Evolutionary conservation across 129 eudicot species (phyloP), one percentile per base, ranked within the genome.

Genomic region (Tanacetum coccineum): DNA sequence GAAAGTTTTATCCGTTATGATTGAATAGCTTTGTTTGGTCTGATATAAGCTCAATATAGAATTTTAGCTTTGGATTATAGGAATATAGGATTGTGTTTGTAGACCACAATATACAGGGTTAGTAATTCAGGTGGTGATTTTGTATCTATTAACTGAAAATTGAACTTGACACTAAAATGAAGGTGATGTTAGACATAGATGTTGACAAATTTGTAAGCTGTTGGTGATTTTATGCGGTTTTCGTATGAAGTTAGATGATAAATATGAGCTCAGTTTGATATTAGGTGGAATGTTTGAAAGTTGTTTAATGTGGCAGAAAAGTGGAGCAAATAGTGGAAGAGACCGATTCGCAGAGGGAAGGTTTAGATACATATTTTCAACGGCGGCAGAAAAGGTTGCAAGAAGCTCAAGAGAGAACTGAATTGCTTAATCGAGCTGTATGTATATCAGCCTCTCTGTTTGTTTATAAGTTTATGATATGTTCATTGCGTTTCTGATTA

Each of bases 311-410:
- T 76, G 62, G 15, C 85, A 94, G 99, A 64, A 94, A 94, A 82
- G 99, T 94, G 69, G 99, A 94, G 72, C 95, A 80, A 75, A 87
- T 94, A 12, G 85, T 77, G 6, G 99, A 94, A 74, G 99, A 94
- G 83, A 90, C 88, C 20, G 95, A 81, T 66, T 94, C 97, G 0
- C 74, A 87, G 81, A 87, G 88, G 85, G 95, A 84, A 39, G 83
- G 97, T 81, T 73, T 94, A n/a, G 99, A 94, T 76, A 81, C 80
- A 67, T 89, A 82, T 76, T 49, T 82, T 47, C 76, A 77, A 59
- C 73, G 91, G 76, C 83, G 85, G 70, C 97, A 89, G 74, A 81
- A 77, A 68, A 83, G 91, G 69, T 80, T 67, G 72, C 95, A 84
- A 71, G 99, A 94, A 83, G 93, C 87, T 53, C 95, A 78, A 74